phyloP scores from a whole-genome alignment of 345 rosid species.

The Gossypium stocksii region DNA sequence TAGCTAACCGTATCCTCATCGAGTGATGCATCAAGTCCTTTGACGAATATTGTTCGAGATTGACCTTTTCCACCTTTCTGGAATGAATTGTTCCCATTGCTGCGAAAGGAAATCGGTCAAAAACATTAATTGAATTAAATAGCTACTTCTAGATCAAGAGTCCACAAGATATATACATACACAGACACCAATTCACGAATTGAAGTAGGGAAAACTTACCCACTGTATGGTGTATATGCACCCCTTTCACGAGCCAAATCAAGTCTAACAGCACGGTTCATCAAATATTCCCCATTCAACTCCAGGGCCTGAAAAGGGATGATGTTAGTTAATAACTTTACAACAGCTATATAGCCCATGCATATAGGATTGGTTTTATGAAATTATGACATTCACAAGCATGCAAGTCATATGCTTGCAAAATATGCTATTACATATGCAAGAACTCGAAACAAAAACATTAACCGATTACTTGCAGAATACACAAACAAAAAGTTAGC shows the following conservation, averaged over 20 bases:
- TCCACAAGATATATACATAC: neutral
- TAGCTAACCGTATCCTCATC: conserved; percentile 48
- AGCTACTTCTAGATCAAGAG: neutral
- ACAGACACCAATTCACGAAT: neutral
- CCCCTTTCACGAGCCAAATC: conserved; percentile 75
- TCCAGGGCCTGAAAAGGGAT: conserved; percentile 49
- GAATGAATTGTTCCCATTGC: conserved; percentile 41
- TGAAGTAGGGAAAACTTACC: conserved; percentile 28
- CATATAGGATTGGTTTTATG: no score
- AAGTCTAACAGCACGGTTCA: conserved; percentile 54
- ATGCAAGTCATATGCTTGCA: neutral
- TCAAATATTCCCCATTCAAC: conserved; percentile 44
- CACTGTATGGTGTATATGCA: conserved; percentile 60
- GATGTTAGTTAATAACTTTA: neutral
- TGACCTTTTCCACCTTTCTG: conserved; percentile 49
- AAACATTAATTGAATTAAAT: neutral
- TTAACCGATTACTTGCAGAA: neutral
- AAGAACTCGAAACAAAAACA: neutral
- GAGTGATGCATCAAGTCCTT: conserved; percentile 51
- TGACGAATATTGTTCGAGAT: conserved; percentile 39
- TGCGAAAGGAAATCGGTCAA: conserved; percentile 22
- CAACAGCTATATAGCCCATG: no score
- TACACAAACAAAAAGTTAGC: neutral
- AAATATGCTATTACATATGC: neutral
- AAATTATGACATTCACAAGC: neutral